Evolutionary conservation across 2,329 filamentous ascomycete genomes (phyloP).

Genomic region (Diaporthe batatas): DNA sequence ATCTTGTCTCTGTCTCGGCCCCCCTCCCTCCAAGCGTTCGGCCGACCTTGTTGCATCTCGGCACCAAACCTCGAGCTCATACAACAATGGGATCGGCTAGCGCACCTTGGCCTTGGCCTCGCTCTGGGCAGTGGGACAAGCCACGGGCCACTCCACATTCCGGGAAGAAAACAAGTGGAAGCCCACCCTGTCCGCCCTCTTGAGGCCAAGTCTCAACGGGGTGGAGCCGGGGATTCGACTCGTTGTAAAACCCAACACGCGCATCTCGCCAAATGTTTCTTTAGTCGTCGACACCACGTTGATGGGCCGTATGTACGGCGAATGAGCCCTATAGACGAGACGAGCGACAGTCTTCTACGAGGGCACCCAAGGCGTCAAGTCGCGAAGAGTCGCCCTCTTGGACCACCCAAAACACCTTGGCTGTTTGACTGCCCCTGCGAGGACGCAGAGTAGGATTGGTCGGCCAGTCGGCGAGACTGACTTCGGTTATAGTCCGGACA

Average conservation of each 20-base stretch:
- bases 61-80: slow-evolving; percentile 28
- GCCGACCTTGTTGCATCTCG: slow-evolving; percentile 18
- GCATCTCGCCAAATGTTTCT: slow-evolving; percentile 30
- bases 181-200: background rate
- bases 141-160: slow-evolving; percentile 12
- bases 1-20: slow-evolving; percentile 33
- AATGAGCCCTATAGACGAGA: slow-evolving; percentile 25
- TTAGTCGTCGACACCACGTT: slow-evolving; percentile 16
- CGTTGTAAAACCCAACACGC: background rate
- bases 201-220: slow-evolving; percentile 32
- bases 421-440: slow-evolving; percentile 25
- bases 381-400: slow-evolving; percentile 17
- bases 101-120: slow-evolving; percentile 15
- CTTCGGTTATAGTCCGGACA: slow-evolving; percentile 21
- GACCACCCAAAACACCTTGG: slow-evolving; percentile 36
- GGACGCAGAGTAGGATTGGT: slow-evolving; percentile 40
- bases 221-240: slow-evolving; percentile 25
- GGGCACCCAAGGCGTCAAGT: slow-evolving; percentile 19
- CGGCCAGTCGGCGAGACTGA: slow-evolving; percentile 9
- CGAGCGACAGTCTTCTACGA: background rate
- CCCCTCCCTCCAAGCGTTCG: slow-evolving; percentile 13
- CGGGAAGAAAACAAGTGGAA: slow-evolving; percentile 28
- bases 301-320: background rate
- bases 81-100: slow-evolving; percentile 22
- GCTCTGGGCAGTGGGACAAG: slow-evolving; percentile 4